These are phyloP conservation scores for Phytophthora lateralis DNA, from an alignment of 352 stramenopile species.

Conservation along the genomic window DNA sequence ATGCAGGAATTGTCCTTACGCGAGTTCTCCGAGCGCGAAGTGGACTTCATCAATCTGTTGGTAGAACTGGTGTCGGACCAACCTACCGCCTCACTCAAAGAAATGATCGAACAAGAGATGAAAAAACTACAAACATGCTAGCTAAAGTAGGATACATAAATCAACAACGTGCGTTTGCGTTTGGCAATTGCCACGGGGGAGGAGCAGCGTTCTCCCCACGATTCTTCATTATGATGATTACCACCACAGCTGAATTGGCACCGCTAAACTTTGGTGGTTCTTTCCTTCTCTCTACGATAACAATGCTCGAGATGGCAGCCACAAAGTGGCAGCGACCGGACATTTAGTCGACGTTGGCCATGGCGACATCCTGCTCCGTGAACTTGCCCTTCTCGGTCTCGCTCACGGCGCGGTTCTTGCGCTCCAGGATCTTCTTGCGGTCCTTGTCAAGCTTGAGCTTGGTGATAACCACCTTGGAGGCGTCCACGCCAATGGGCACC, in stretches of 20 bases:
- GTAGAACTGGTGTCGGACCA: conserved; percentile 81
- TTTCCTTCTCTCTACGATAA: conserved; percentile 55
- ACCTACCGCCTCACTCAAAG: conserved; percentile 58
- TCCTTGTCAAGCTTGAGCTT: conserved; percentile 99
- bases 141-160: not conserved
- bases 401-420: conserved; percentile 93
- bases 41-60: conserved; percentile 84
- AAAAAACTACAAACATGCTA: conserved; percentile 46
- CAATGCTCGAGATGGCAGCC: conserved; percentile 35
- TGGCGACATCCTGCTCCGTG: conserved; percentile 87
- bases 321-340: conserved; percentile 3
- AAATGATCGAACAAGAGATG: conserved; percentile 78
- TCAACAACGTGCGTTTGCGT: not conserved
- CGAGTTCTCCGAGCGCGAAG: conserved; percentile 75
- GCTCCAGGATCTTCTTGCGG: conserved; percentile 98
- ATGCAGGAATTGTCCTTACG: conserved; percentile 75
- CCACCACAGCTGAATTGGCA: conserved; percentile 9
- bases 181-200: conserved; percentile 30
- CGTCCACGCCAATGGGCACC: conserved; percentile 97
- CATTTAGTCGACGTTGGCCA: conserved; percentile 91
- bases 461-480: conserved; percentile 99
- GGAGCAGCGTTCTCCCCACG: conserved; percentile 17
- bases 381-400: conserved; percentile 91
- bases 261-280: conserved; percentile 29
- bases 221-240: conserved; percentile 32